Percentiles rank a stretch among this genome's conserved stretches.
Evolutionary conservation across 2,329 filamentous ascomycete species (phyloP).

Genomic region (Trichoderma lentiforme): DNA sequence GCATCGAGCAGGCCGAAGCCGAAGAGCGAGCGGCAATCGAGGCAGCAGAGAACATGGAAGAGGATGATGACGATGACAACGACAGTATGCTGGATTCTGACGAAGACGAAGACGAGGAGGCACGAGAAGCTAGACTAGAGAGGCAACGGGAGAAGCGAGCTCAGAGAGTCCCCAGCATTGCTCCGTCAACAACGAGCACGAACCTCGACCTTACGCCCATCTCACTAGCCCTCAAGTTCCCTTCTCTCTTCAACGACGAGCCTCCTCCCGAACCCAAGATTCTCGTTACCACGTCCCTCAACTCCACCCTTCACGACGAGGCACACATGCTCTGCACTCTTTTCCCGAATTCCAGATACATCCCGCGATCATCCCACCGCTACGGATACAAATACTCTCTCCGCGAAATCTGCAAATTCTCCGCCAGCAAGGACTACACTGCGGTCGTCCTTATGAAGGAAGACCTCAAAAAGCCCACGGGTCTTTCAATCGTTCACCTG

Average conservation of each 20-base stretch:
- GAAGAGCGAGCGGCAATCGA: slow-evolving; percentile 48
- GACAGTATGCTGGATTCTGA: slow-evolving; percentile 76
- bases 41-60: slow-evolving; percentile 41
- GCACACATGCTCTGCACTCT: slow-evolving; percentile 73
- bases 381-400: slow-evolving; percentile 90
- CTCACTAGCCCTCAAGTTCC: slow-evolving; percentile 59
- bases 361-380: slow-evolving; percentile 78
- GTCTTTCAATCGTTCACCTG: slow-evolving; percentile 79
- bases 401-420: slow-evolving; percentile 84
- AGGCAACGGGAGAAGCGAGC: slow-evolving; percentile 45
- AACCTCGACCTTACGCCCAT: slow-evolving; percentile 62
- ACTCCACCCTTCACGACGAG: slow-evolving; percentile 82
- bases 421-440: slow-evolving; percentile 77
- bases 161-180: slow-evolving; percentile 48
- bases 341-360: slow-evolving; percentile 85
- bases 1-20: slow-evolving; percentile 52
- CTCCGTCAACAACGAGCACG: slow-evolving; percentile 59
- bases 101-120: slow-evolving; percentile 48
- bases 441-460: slow-evolving; percentile 83
- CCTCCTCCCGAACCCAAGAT: slow-evolving; percentile 71
- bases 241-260: slow-evolving; percentile 58
- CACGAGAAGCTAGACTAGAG: slow-evolving; percentile 41
- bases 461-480: slow-evolving; percentile 79
- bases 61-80: slow-evolving; percentile 57
- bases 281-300: slow-evolving; percentile 85